A percentile compares a stretch with the other conserved stretches of the same genome.
phyloP scores from a whole-genome alignment of 257 asterid species.

The Cruciata laevipes region DNA sequence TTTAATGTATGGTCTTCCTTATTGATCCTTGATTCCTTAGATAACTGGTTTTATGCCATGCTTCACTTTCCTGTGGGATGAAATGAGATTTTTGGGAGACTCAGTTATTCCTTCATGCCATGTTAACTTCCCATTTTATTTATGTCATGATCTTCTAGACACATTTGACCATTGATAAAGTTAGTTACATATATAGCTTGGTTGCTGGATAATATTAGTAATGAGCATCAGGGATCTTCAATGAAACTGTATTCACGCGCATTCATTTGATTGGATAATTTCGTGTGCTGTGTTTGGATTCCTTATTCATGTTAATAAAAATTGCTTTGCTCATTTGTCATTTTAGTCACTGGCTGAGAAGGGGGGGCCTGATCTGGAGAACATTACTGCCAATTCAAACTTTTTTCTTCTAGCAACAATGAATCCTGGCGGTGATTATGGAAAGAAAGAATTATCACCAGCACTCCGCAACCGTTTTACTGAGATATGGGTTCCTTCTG shows the following conservation, averaged over 20 bases:
- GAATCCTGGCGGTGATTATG: conserved; percentile 99
- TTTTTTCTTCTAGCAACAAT: conserved; percentile 87
- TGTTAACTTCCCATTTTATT: too few species aligned
- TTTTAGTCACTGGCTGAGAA: conserved; percentile 91
- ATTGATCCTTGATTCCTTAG: too few species aligned
- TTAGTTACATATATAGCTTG: background rate
- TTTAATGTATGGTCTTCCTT: background rate
- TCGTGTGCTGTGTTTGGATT: background rate
- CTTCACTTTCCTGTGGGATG: background rate
- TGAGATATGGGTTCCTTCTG: conserved; percentile 98
- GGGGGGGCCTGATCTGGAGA: conserved; percentile 89
- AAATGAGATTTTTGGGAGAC: too few species aligned
- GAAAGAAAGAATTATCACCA: conserved; percentile 93
- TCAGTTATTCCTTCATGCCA: too few species aligned
- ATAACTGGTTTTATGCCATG: background rate
- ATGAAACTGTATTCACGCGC: background rate
- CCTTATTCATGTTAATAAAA: background rate
- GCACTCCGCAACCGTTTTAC: conserved; percentile 97
- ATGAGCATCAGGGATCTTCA: background rate
- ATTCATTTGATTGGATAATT: too few species aligned
- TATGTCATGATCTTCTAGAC: too few species aligned
- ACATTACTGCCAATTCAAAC: conserved; percentile 48
- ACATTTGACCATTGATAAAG: too few species aligned
- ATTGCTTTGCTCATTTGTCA: conserved; percentile 6
- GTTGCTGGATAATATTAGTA: background rate